A percentile compares a stretch with the other conserved stretches of the same genome.
phyloP scores from a whole-genome alignment of 495 filamentous ascomycete genomes.

The Penicillium malachiteum region DNA sequence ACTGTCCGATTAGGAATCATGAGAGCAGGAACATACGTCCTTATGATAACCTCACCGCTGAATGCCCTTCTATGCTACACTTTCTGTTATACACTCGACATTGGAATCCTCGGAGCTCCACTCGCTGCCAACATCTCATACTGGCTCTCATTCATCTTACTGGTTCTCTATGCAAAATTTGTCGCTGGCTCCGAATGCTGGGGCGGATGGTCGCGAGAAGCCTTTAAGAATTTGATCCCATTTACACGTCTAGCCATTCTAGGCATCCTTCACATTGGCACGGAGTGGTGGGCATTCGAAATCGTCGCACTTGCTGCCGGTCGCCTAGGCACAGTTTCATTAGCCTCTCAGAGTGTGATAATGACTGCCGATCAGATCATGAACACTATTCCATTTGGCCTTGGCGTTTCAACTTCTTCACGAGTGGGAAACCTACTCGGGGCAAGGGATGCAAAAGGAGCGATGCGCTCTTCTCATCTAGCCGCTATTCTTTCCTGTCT shows the following conservation, averaged over 20 bases:
- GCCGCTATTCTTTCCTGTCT: constrained; percentile 74
- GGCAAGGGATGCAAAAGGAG: constrained; percentile 63
- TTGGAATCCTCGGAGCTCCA: constrained; percentile 78
- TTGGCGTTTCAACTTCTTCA: constrained; percentile 79
- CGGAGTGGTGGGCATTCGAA: constrained; percentile 96
- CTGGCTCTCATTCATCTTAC: constrained; percentile 78
- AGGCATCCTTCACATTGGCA: constrained; percentile 86
- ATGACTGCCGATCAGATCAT: constrained; percentile 94
- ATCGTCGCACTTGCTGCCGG: constrained; percentile 92
- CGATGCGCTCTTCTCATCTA: constrained; percentile 70
- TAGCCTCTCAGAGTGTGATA: constrained; percentile 88
- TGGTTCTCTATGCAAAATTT: constrained; percentile 74
- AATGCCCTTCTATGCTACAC: constrained; percentile 77
- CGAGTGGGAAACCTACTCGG: constrained; percentile 84
- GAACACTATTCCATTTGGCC: constrained; percentile 89
- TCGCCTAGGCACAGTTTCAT: constrained; percentile 73
- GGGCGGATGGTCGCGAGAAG: constrained; percentile 73
- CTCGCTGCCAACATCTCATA: constrained; percentile 83
- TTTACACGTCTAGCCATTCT: constrained; percentile 77
- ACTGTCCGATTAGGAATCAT: constrained; percentile 63
- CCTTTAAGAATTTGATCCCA: constrained; percentile 62
- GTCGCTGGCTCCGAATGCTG: constrained; percentile 74
- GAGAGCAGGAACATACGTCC: constrained; percentile 82
- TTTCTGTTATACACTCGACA: constrained; percentile 68
- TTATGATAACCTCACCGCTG: constrained; percentile 78